These are phyloP conservation scores for Erysimum cheiri DNA, from an alignment of 441 rosid genomes.

Conservation along the genomic window DNA sequence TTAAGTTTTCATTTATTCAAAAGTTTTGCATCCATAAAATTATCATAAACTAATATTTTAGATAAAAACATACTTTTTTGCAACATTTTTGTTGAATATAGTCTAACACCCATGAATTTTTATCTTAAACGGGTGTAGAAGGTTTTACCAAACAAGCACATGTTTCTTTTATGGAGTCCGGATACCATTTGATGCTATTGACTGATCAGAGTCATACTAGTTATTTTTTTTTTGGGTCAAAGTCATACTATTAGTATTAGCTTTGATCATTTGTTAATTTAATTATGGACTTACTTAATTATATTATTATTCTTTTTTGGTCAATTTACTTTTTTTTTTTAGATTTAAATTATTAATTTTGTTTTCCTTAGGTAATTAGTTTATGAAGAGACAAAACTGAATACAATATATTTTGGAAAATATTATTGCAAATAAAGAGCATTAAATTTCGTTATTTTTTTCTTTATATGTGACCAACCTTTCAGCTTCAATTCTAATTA, in stretches of 20 bases:
- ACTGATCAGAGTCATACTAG: too few relatives aligned
- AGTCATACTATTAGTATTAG: not conserved
- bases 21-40: not conserved
- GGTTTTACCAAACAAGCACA: slow-evolving; percentile 32
- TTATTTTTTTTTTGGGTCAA: too few relatives aligned
- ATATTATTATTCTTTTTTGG: not conserved
- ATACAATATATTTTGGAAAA: not conserved
- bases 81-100: not conserved
- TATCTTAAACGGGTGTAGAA: not conserved
- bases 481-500: slow-evolving; percentile 24
- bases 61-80: not conserved
- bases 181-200: slow-evolving; percentile 25
- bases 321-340: not conserved
- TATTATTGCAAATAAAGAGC: not conserved
- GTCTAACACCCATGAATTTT: not conserved
- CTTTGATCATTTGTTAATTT: not conserved
- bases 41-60: not conserved
- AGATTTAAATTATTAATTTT: not conserved
- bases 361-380: not conserved
- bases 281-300: not conserved
- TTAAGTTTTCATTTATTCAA: not conserved
- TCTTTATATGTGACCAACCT: slow-evolving; percentile 12
- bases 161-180: not conserved
- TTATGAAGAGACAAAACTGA: not conserved
- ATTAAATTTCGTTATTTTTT: not conserved